phyloP scores from a whole-genome alignment of 2,329 filamentous ascomycete genomes.

The Fusarium chlamydosporum region DNA sequence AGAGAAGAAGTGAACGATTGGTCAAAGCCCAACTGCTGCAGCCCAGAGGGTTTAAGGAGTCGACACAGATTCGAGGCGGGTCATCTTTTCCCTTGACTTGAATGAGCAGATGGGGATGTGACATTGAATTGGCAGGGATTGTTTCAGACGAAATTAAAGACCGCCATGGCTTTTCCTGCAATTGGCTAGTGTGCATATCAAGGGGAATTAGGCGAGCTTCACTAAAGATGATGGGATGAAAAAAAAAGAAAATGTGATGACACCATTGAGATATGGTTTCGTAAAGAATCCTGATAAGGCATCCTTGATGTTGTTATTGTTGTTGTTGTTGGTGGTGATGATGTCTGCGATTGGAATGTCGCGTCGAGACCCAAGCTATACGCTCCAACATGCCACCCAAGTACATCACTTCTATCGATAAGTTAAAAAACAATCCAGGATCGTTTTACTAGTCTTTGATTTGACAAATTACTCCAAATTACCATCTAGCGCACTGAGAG shows the following conservation, averaged over 20 bases:
- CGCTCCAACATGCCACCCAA: background rate
- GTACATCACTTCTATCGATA: background rate
- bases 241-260: background rate
- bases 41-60: constrained; percentile 16
- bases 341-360: constrained; percentile 1
- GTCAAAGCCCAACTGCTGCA: constrained; percentile 24
- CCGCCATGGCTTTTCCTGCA: constrained; percentile 11
- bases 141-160: constrained; percentile 34
- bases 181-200: constrained; percentile 19
- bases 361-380: background rate
- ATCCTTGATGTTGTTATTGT: background rate
- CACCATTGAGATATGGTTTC: constrained; percentile 5
- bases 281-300: background rate
- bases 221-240: constrained; percentile 11
- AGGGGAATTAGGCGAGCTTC: constrained; percentile 31
- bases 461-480: constrained; percentile 9
- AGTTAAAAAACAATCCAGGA: background rate
- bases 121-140: constrained; percentile 19
- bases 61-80: constrained; percentile 5
- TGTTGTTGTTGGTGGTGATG: background rate
- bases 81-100: background rate
- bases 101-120: background rate
- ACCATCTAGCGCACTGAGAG: background rate
- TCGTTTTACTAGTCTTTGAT: background rate
- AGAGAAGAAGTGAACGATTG: constrained; percentile 34